Percentiles rank a stretch among this genome's conserved stretches.
Evolutionary conservation across 768 basidiomycete species (phyloP).

Genomic region (Psilocybe cubensis): DNA sequence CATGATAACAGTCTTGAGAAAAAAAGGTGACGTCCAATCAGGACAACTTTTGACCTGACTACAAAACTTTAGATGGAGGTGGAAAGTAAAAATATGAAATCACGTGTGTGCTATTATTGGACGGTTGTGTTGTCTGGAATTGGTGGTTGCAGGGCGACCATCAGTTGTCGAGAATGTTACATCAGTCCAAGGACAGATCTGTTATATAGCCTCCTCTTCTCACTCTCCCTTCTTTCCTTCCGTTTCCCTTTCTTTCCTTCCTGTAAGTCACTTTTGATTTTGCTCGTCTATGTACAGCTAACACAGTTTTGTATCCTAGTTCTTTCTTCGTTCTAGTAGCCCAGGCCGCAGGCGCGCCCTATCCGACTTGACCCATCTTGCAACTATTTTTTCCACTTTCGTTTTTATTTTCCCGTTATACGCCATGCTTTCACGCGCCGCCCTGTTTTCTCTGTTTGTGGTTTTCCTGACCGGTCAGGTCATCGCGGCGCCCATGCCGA

Average conservation of each 20-base stretch:
- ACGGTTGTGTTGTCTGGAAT: constrained; percentile 6
- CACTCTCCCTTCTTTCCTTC: constrained; percentile 7
- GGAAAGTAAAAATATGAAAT: constrained; percentile 12
- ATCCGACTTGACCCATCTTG: constrained; percentile 24
- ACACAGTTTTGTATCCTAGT: neutral
- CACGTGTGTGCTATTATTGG: constrained; percentile 19
- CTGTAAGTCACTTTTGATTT: constrained; percentile 19
- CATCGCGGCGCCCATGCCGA: constrained; percentile 45
- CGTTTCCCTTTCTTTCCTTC: constrained; percentile 19
- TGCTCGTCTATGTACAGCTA: neutral
- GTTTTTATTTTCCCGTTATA: constrained; percentile 12
- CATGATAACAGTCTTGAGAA: constrained; percentile 39
- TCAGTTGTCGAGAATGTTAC: constrained; percentile 9
- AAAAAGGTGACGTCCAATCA: neutral
- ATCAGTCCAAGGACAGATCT: constrained; percentile 14
- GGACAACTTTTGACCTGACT: neutral
- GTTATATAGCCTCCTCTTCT: constrained; percentile 23
- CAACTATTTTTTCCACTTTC: constrained; percentile 21
- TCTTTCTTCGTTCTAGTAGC: constrained; percentile 26
- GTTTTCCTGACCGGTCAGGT: constrained; percentile 49
- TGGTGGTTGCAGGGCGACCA: constrained; percentile 21
- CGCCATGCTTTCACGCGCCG: constrained; percentile 48
- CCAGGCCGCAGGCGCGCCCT: constrained; percentile 39
- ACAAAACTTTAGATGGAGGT: constrained; percentile 1
- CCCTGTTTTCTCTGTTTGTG: constrained; percentile 42